Evolutionary conservation across 202 grass and related monocot genomes (phyloP).

Genomic region (Saccharum hybrid): DNA sequence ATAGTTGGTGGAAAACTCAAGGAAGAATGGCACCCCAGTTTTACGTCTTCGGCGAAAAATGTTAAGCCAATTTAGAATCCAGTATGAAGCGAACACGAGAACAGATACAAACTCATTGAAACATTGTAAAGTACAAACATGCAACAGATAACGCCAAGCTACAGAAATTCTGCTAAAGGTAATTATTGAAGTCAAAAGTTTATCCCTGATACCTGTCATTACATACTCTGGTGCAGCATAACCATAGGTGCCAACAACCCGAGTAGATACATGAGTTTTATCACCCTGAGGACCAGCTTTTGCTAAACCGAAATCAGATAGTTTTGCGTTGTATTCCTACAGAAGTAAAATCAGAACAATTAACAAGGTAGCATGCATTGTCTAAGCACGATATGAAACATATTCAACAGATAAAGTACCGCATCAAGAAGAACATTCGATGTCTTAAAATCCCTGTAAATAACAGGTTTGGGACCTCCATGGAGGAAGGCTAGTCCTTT

Average conservation of each 20-base stretch:
- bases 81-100: conserved; percentile 4
- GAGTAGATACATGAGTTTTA: conserved; percentile 86
- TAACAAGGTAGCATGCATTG: conserved; percentile 37
- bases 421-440: conserved; percentile 88
- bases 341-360: conserved; percentile 12
- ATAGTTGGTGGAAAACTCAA: background rate
- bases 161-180: background rate
- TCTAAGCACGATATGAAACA: conserved; percentile 24
- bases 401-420: conserved; percentile 45
- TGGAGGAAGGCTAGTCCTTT: conserved; percentile 88
- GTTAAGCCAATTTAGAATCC: background rate
- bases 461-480: conserved; percentile 78
- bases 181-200: conserved; percentile 1
- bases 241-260: conserved; percentile 84
- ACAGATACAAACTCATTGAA: background rate
- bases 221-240: conserved; percentile 92
- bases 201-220: conserved; percentile 73
- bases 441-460: conserved; percentile 95
- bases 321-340: conserved; percentile 88
- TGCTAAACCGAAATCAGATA: conserved; percentile 86
- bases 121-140: conserved; percentile 1
- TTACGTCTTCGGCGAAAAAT: background rate
- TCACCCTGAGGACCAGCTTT: conserved; percentile 88
- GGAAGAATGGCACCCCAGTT: background rate
- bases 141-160: background rate